Evolutionary conservation across 495 filamentous ascomycete genomes (phyloP).

Genomic region (Collariella sp.): DNA sequence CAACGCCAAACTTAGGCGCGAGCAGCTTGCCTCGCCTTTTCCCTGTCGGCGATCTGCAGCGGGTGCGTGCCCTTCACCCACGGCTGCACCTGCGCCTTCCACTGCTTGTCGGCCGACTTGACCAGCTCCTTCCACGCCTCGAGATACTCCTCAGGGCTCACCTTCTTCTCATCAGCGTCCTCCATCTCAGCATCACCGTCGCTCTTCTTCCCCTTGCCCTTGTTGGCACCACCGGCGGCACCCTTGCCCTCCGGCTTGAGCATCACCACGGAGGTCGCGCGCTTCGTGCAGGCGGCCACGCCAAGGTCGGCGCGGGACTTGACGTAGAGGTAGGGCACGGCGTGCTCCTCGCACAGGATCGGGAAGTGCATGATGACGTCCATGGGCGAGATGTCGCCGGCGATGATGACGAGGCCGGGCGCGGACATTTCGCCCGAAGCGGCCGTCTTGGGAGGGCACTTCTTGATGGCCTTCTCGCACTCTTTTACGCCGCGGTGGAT

Average conservation of each 20-base stretch:
- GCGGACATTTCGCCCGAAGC: slow-evolving; percentile 43
- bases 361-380: slow-evolving; percentile 97
- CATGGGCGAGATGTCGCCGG: slow-evolving; percentile 93
- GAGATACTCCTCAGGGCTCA: slow-evolving; percentile 56
- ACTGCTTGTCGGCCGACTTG: slow-evolving; percentile 67
- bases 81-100: slow-evolving; percentile 24
- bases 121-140: slow-evolving; percentile 63
- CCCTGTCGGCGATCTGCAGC: slow-evolving; percentile 17
- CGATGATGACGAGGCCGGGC: slow-evolving; percentile 76
- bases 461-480: slow-evolving; percentile 92
- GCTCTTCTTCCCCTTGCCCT: slow-evolving; percentile 34
- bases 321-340: slow-evolving; percentile 89
- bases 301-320: slow-evolving; percentile 82
- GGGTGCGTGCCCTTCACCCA: slow-evolving; percentile 29
- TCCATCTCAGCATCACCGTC: slow-evolving; percentile 38
- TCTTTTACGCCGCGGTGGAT: slow-evolving; percentile 98
- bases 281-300: slow-evolving; percentile 82
- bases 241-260: slow-evolving; percentile 55
- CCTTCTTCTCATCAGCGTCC: slow-evolving; percentile 37
- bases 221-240: slow-evolving; percentile 34
- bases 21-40: neutral
- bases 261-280: slow-evolving; percentile 92
- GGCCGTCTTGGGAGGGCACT: slow-evolving; percentile 57
- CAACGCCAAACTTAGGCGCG: neutral
- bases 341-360: slow-evolving; percentile 94